These are phyloP conservation scores for Russula dissimulans DNA, from an alignment of 768 basidiomycete species.

Conservation along the genomic window DNA sequence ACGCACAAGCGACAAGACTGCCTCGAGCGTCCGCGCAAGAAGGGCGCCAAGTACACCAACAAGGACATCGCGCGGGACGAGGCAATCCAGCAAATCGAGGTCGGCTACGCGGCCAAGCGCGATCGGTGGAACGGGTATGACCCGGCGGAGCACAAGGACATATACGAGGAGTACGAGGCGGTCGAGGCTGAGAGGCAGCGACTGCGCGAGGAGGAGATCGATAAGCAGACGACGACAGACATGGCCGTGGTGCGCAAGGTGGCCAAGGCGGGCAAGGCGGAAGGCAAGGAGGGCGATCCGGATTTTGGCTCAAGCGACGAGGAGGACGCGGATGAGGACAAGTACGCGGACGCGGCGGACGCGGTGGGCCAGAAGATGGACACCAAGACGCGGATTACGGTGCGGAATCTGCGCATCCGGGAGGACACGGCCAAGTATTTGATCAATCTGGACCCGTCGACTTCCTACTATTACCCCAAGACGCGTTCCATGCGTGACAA, in stretches of 20 bases:
- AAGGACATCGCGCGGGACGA: conserved; percentile 90
- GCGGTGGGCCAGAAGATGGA: conserved; percentile 97
- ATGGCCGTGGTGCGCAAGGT: conserved; percentile 86
- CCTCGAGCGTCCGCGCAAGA: conserved; percentile 91
- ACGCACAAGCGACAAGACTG: conserved; percentile 89
- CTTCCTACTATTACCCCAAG: conserved; percentile 98
- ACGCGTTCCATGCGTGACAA: conserved; percentile 99
- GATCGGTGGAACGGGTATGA: conserved; percentile 99
- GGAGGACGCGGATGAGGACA: conserved; percentile 93
- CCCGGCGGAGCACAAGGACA: conserved; percentile 69
- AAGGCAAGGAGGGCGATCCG: conserved; percentile 63
- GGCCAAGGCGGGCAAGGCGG: conserved; percentile 79
- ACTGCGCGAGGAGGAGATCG: conserved; percentile 92
- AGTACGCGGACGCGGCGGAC: conserved; percentile 96
- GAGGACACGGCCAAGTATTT: conserved; percentile 99
- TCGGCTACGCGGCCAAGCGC: conserved; percentile 86
- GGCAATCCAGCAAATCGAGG: conserved; percentile 66
- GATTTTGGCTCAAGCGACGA: conserved; percentile 97
- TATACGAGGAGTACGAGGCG: conserved; percentile 92
- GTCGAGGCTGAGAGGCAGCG: conserved; percentile 86
- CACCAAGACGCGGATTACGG: conserved; percentile 96
- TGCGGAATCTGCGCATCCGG: conserved; percentile 94
- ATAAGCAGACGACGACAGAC: conserved; percentile 92
- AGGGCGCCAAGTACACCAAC: conserved; percentile 89
- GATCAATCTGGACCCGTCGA: conserved; percentile 89